Percentiles rank a stretch among this genome's conserved stretches.
Evolutionary conservation across 192 early-diverging fungal genomes (phyloP).

Genomic region (Backusella westeae): DNA sequence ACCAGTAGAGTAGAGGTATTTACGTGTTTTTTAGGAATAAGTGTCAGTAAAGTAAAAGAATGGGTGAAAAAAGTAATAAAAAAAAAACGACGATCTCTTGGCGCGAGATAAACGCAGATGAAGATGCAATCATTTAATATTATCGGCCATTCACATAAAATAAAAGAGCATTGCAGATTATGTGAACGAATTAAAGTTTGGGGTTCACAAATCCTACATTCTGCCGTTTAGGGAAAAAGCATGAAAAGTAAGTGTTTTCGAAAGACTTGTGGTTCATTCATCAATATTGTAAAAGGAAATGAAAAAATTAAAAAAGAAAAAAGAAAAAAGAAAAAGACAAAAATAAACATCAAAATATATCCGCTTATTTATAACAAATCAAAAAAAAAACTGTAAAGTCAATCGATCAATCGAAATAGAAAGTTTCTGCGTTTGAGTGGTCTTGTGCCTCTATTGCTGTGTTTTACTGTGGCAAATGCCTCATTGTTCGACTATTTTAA

Average conservation of each 20-base stretch:
- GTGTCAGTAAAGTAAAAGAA: neutral
- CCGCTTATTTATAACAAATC: neutral
- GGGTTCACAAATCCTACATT: neutral
- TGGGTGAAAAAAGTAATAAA: neutral
- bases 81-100: neutral
- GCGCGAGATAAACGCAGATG: neutral
- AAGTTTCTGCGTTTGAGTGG: neutral
- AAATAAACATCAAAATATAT: neutral
- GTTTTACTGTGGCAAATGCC: neutral
- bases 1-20: neutral
- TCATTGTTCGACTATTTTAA: neutral
- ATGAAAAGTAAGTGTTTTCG: neutral
- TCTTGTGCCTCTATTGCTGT: neutral
- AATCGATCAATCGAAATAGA: slow-evolving; percentile 1
- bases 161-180: neutral
- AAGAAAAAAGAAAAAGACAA: neutral
- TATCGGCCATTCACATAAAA: neutral
- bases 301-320: neutral
- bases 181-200: neutral
- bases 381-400: neutral
- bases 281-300: neutral
- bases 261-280: neutral
- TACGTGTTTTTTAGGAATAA: neutral
- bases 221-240: neutral
- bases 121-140: neutral